Base-by-base conservation (phyloP, 1,284 basidiomycete genomes). In the Ganoderma resinaceum region DNA sequence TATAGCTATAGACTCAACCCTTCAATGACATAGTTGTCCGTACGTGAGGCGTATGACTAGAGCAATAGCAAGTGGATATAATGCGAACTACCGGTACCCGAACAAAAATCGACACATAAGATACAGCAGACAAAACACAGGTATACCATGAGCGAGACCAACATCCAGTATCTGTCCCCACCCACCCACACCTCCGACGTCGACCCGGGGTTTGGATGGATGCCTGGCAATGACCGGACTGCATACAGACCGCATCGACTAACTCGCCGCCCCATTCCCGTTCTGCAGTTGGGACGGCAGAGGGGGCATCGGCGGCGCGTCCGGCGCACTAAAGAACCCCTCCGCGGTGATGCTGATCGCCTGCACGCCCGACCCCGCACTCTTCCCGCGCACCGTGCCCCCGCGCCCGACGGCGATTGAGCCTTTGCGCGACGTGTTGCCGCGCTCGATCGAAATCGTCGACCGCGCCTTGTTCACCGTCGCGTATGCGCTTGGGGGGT, bases 321-420 rank as follows among this genome's bases (percentile, higher is more conserved):
- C 75, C 1, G 90, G 89, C 1, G 90, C 82, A n/a, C 84, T 81
- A 76, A 94, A 94, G 76, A 94, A 94, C 0, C 92, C 92, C 40
- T 83, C 85, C 37, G 91, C 92, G 37, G 89, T 92, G 63, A 94
- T 83, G 26, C 91, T 85, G 58, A 91, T 76, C 33, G 91, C 89
- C 79, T 91, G 88, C 61, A 93, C 92, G 33, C 86, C 89, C 37
- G 90, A 86, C 18, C 90, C 92, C 65, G 81, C 81, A 57, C 85
- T 80, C 81, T 93, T 92, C 4, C 71, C 71, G 74, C 85, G 80
- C 74, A 82, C 83, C 23, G 35, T 11, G 69, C 88, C 87, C n/a
- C 87, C 88, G 52, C 87, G 80, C 63, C 90, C 89, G 61, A 92
- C 77, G 23, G 87, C 81, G 68, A 93, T 91, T 26, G 89, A 89